These are phyloP conservation scores for Nitzschia sp. DNA, from an alignment of 108 stramenopile genomes.

Conservation along the genomic window DNA sequence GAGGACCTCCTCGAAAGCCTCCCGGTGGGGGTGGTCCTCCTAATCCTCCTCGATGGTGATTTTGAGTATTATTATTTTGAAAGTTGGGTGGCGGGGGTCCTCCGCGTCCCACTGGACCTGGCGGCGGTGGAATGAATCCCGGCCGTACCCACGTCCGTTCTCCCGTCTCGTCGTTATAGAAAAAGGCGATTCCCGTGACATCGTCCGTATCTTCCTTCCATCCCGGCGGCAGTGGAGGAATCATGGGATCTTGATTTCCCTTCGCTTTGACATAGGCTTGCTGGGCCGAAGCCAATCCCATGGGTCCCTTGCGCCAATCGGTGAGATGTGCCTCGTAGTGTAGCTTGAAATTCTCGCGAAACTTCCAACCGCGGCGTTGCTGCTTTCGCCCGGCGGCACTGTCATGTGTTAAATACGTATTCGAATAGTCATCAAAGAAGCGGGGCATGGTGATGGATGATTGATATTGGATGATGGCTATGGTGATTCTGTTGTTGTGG, in stretches of 20 bases:
- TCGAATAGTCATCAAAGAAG: constrained; percentile 92
- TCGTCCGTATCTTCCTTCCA: constrained; percentile 84
- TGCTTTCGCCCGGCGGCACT: constrained; percentile 87
- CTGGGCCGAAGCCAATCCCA: constrained; percentile 84
- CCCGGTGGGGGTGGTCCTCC: neutral
- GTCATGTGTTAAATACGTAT: constrained; percentile 89
- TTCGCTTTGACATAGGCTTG: constrained; percentile 47
- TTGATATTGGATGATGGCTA: too few relatives aligned
- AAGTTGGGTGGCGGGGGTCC: neutral
- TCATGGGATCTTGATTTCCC: constrained; percentile 48
- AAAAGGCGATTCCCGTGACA: constrained; percentile 69
- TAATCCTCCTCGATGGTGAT: neutral
- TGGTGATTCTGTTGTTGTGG: too few relatives aligned
- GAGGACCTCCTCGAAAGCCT: constrained; percentile 11
- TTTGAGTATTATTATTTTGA: neutral
- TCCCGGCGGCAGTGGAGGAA: constrained; percentile 82
- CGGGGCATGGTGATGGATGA: constrained; percentile 89
- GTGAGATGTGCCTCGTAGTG: constrained; percentile 62
- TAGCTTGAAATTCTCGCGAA: constrained; percentile 89
- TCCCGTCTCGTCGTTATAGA: constrained; percentile 60
- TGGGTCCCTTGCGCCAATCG: constrained; percentile 71
- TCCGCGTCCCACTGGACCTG: constrained; percentile 28
- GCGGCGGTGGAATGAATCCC: constrained; percentile 82
- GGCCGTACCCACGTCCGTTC: constrained; percentile 85
- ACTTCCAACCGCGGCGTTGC: constrained; percentile 92